A percentile compares a stretch with the other conserved stretches of the same genome.
phyloP scores from a whole-genome alignment of 768 basidiomycete species.

The Leccinum uliginosum region DNA sequence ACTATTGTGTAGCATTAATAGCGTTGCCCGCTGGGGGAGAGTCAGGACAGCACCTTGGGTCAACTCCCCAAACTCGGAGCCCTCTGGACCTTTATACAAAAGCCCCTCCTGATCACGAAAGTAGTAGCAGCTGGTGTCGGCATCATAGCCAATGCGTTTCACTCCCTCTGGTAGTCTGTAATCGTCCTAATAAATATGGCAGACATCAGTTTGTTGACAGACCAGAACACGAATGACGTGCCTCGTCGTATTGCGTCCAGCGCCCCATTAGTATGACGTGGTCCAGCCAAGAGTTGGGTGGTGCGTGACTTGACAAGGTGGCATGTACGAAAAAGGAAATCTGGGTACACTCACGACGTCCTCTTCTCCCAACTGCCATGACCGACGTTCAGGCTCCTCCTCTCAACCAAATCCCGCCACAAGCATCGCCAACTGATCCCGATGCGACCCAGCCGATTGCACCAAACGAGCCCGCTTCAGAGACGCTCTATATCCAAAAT shows the following conservation, averaged over 20 bases:
- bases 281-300: constrained; percentile 19
- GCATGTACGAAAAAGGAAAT: constrained; percentile 17
- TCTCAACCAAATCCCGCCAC: constrained; percentile 24
- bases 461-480: constrained; percentile 53
- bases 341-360: neutral
- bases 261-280: constrained; percentile 29
- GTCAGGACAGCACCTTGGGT: constrained; percentile 32
- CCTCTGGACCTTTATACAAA: constrained; percentile 54
- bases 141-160: constrained; percentile 71
- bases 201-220: neutral
- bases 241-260: constrained; percentile 38
- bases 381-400: constrained; percentile 35
- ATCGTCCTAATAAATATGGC: constrained; percentile 39
- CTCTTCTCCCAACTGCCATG: constrained; percentile 24
- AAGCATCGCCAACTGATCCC: constrained; percentile 18
- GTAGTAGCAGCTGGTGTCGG: constrained; percentile 62
- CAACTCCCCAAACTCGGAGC: constrained; percentile 56
- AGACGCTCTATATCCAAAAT: constrained; percentile 95
- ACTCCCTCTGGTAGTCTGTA: constrained; percentile 50
- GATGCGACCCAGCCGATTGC: constrained; percentile 15
- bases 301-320: constrained; percentile 5
- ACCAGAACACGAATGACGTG: neutral
- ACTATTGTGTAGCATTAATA: constrained; percentile 18
- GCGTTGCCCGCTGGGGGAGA: neutral
- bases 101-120: constrained; percentile 55